phyloP scores from a whole-genome alignment of 495 filamentous ascomycete species.

The Trichoderma reesei region DNA sequence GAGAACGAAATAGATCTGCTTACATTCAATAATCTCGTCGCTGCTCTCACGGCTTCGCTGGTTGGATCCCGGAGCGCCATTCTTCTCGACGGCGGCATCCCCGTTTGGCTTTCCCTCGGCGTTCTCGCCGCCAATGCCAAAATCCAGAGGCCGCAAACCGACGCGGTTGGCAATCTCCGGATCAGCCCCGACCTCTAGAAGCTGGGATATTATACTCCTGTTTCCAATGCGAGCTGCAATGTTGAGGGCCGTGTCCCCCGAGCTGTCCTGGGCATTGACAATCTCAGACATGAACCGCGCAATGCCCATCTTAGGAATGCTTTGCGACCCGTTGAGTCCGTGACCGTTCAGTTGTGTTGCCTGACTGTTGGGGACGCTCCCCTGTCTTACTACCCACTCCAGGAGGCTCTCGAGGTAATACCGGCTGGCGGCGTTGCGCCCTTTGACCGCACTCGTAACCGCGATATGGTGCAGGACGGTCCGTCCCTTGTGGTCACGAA shows the following conservation, averaged over 20 bases:
- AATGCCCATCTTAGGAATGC: conserved; percentile 61
- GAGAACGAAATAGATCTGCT: conserved; percentile 22
- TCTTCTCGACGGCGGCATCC: conserved; percentile 20
- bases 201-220: conserved; percentile 79
- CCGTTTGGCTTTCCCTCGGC: conserved; percentile 37
- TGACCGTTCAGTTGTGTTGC: conserved; percentile 24
- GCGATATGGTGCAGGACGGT: conserved; percentile 96
- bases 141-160: conserved; percentile 77
- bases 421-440: conserved; percentile 69
- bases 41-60: conserved; percentile 48
- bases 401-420: conserved; percentile 90
- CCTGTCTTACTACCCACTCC: conserved; percentile 84
- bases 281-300: conserved; percentile 91
- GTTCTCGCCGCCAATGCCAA: conserved; percentile 65
- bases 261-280: conserved; percentile 84
- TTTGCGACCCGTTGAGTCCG: conserved; percentile 19
- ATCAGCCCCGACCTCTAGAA: conserved; percentile 88
- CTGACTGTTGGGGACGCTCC: conserved; percentile 54
- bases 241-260: conserved; percentile 89
- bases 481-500: conserved; percentile 76
- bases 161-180: conserved; percentile 79
- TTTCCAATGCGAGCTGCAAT: conserved; percentile 87
- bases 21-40: conserved; percentile 61
- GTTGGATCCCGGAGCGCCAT: conserved; percentile 23
- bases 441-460: conserved; percentile 85